Evolutionary conservation across 352 stramenopile genomes (phyloP), one percentile per base, ranked within the genome.

Genomic region (Globisporangium apiculatum): DNA sequence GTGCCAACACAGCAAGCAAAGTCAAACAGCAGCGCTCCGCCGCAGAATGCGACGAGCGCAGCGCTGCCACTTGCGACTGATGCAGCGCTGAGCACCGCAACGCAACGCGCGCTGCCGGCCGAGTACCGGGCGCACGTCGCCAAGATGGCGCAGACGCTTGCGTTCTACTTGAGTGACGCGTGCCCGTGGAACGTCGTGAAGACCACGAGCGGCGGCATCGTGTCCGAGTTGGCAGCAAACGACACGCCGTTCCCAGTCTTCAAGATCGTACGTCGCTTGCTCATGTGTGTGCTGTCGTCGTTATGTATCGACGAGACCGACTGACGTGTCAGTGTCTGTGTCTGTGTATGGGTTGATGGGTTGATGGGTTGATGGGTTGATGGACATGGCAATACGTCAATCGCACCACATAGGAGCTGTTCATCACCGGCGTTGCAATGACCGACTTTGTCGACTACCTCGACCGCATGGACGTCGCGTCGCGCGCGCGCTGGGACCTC

Each of bases 141-240:
- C 43, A 38, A 69, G 40, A 41, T 51, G 10, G 61, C 60, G 46
- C 38, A 64, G 15, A 58, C 70, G 36, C 61, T 55, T 1, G 53
- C 73, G 42, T 71, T 61, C 38, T 79, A 76, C 54, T 43, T 86
- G 47, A 75, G 66, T 49, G 65, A 71, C 18, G 55, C 75, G 38
- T 69, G 63, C 10, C 55, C 66, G 38, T 86, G 74, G 73, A 75
- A 76, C 38, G 18, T 75, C 37, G 62, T 74, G 4, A 75, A 75
- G 35, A 56, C 65, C 36, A 73, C 60, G 0, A 60, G 48, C 35
- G 62, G 60, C 7, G 59, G 67, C 31, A 68, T 67, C 24, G 68
- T 87, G 38, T 87, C 72, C 60, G 75, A 85, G 53, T 62, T 84
- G 62, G 57, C 64, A 40, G 54, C 57, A 8, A 79, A 76, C 60